phyloP scores from a whole-genome alignment of 2,329 filamentous ascomycete species.

The Sporothrix curviconia region DNA sequence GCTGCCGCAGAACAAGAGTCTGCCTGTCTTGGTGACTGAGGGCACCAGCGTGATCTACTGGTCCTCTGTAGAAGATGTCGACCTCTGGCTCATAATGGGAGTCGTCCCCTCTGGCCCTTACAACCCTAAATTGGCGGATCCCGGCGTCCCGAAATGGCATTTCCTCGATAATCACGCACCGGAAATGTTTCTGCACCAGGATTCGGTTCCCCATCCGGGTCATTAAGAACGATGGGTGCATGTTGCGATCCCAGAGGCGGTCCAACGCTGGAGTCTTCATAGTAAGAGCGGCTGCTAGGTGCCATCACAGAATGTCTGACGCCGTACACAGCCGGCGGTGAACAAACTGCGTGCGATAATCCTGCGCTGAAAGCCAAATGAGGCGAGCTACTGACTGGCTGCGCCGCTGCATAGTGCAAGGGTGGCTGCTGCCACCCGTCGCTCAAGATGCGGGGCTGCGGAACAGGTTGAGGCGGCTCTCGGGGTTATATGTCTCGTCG shows the following conservation, averaged over 20 bases:
- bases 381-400: background rate
- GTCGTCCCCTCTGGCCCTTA: background rate
- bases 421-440: background rate
- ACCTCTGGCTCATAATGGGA: background rate
- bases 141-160: background rate
- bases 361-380: no score
- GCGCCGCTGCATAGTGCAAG: background rate
- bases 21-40: no score
- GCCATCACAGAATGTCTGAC: background rate
- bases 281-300: background rate
- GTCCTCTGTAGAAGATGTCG: no score
- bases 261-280: background rate
- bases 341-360: background rate
- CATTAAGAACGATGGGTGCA: background rate
- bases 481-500: background rate
- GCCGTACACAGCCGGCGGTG: background rate
- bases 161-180: constrained; percentile 1
- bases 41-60: no score
- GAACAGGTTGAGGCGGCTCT: background rate
- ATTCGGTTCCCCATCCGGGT: background rate
- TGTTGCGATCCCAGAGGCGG: background rate
- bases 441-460: background rate
- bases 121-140: background rate
- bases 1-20: no score
- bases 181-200: background rate